Evolutionary conservation across 2,329 filamentous ascomycete species (phyloP), one percentile per base, ranked within the genome.

Genomic region (Aspergillus sp.): DNA sequence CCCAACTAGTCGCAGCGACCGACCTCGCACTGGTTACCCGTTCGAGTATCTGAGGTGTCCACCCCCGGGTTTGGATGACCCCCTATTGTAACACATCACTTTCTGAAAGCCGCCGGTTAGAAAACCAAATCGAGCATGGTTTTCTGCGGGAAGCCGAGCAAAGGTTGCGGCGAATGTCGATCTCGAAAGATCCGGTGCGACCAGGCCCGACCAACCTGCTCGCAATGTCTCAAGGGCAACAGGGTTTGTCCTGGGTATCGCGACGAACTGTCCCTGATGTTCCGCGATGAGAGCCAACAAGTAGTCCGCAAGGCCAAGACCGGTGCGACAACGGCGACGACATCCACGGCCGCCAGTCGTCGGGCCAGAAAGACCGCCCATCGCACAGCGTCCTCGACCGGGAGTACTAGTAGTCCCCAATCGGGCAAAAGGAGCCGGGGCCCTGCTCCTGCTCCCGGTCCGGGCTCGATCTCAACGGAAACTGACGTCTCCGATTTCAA

Each of bases 201-300:
- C 71, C 86, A 85, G 69, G 78, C 80, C 51, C 79, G 77, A 46
- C 86, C 86, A 5, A 80, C 84, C 67, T 89, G 86, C 67, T 84
- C 84, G 24, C 86, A 88, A 77, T 88, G 86, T 69, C 76, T 82
- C 49, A 84, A 85, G 46, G 81, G 85, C 50, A 80, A 81, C 67
- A 85, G 85, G 71, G 81, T 77, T 66, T 89, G 86, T 65, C 84
- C 85, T 20, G 86, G 86, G 6, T 88, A 89, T 67, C 81, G 86
- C 64, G 85, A 88, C 63, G 84, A 87, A 71, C 75, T 88, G 36
- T 85, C 85, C 32, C 77, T 88, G 58, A 84, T 88, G 81, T 89
- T 89, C 69, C 84, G 86, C 42, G 85, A 89, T 75, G 85, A 89
- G 73, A 88, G 84, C 66, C 83, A 78, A 65, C 84, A 87, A 66